Conservation (phyloP, 1,284 basidiomycete genomes). For the Amylostereum areolatum region DNA sequence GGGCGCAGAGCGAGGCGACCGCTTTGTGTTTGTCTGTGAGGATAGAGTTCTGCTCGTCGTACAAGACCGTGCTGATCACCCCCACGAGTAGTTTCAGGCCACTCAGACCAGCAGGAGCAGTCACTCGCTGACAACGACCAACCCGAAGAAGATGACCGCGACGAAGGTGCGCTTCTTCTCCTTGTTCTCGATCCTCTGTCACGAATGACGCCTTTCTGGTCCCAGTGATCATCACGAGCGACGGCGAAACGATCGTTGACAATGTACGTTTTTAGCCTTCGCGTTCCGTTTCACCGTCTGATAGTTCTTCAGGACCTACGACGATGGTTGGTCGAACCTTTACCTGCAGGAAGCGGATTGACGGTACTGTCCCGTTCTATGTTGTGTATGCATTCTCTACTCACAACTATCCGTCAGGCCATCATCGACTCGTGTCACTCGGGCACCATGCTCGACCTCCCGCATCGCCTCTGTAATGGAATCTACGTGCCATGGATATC, state of each 20-base stretch:
- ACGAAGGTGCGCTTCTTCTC: constrained; percentile 11
- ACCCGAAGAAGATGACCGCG: constrained; percentile 13
- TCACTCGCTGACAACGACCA: constrained; percentile 7
- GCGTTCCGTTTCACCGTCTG: not conserved
- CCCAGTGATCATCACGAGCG: constrained; percentile 11
- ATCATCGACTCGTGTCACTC: constrained; percentile 14
- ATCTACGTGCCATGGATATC: constrained; percentile 42
- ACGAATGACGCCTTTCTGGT: not conserved
- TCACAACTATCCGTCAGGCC: constrained; percentile 5
- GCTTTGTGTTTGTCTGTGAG: constrained; percentile 13
- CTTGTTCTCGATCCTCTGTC: too few species aligned
- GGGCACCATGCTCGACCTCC: constrained; percentile 11
- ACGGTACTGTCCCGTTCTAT: constrained; percentile 5
- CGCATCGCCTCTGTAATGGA: constrained; percentile 30
- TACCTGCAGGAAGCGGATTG: constrained; percentile 9
- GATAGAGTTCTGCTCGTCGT: not conserved
- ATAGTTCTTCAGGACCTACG: constrained; percentile 8
- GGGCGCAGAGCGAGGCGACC: constrained; percentile 9
- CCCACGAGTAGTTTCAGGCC: not conserved
- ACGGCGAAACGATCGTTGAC: constrained; percentile 11
- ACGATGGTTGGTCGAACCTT: constrained; percentile 9
- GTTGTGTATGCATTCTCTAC: not conserved
- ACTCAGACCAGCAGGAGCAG: constrained; percentile 10
- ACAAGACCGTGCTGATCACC: too few species aligned
- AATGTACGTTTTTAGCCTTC: constrained; percentile 5